These are phyloP conservation scores for Scutellaria minor DNA, from an alignment of 257 asterid genomes.

Conservation along the genomic window DNA sequence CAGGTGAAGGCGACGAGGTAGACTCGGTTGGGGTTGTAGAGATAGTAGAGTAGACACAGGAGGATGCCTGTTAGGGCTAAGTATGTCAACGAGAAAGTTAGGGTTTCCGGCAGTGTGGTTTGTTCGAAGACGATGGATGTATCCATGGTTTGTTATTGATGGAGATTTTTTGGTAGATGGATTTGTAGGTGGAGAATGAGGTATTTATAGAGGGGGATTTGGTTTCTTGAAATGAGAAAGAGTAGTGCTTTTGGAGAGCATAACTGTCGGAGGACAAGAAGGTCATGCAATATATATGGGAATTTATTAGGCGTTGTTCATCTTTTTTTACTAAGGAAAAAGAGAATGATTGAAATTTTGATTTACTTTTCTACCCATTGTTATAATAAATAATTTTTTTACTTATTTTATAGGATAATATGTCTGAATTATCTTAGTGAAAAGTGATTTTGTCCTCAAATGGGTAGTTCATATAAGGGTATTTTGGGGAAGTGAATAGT, in stretches of 20 bases:
- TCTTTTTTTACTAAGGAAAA: too few species aligned
- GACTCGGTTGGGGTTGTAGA: slow-evolving; percentile 6
- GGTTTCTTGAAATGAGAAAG: neutral
- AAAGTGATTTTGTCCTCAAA: too few species aligned
- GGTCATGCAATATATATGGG: slow-evolving; percentile 19
- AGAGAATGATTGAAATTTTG: too few species aligned
- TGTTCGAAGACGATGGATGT: neutral
- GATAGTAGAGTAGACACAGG: neutral
- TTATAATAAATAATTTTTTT: too few species aligned
- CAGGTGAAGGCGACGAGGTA: slow-evolving; percentile 32
- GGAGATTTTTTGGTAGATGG: neutral
- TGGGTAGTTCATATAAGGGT: too few species aligned
- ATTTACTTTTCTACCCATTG: too few species aligned
- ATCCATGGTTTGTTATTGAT: too few species aligned
- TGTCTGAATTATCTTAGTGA: too few species aligned
- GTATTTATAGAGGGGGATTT: neutral
- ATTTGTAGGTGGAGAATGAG: neutral
- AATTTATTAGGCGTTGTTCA: neutral
- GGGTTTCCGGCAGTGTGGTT: neutral
- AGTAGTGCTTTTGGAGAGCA: slow-evolving; percentile 9
- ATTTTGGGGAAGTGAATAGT: too few species aligned
- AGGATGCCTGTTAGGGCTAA: neutral
- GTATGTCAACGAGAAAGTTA: neutral
- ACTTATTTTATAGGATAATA: too few species aligned
- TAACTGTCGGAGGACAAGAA: slow-evolving; percentile 28